These are phyloP conservation scores for Mortierella sp. DNA, from an alignment of 371 early-diverging fungal species.

Conservation along the genomic window DNA sequence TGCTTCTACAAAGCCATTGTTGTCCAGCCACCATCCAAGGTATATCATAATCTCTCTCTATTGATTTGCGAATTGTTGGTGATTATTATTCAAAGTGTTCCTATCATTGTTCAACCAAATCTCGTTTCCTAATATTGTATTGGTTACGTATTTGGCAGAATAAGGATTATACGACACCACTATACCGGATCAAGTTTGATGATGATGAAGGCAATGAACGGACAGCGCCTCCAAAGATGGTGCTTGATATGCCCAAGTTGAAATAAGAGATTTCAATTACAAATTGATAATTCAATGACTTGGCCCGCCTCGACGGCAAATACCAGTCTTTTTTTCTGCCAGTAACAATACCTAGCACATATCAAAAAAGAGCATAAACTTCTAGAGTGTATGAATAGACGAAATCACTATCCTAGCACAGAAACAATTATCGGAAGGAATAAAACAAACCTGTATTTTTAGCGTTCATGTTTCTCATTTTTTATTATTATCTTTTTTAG, in stretches of 20 bases:
- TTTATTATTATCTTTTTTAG: not conserved
- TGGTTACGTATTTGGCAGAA: conserved; percentile 18
- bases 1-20: conserved; percentile 89
- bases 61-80: not conserved
- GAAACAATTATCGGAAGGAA: not conserved
- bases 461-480: not conserved
- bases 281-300: not conserved
- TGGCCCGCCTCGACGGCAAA: too few relatives aligned
- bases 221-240: conserved; percentile 56
- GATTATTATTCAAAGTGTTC: not conserved
- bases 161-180: conserved; percentile 29
- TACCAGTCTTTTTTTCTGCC: not conserved
- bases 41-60: conserved; percentile 32
- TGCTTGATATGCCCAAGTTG: conserved; percentile 72
- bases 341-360: not conserved
- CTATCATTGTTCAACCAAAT: not conserved
- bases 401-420: not conserved
- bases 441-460: not conserved
- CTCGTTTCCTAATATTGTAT: not conserved
- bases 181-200: conserved; percentile 54
- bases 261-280: conserved; percentile 43
- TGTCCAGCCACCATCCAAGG: conserved; percentile 76
- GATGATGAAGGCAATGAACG: conserved; percentile 53
- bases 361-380: not conserved
- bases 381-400: conserved; percentile 9